phyloP scores from a whole-genome alignment of 495 filamentous ascomycete species.

The Alectoria sarmentosa region DNA sequence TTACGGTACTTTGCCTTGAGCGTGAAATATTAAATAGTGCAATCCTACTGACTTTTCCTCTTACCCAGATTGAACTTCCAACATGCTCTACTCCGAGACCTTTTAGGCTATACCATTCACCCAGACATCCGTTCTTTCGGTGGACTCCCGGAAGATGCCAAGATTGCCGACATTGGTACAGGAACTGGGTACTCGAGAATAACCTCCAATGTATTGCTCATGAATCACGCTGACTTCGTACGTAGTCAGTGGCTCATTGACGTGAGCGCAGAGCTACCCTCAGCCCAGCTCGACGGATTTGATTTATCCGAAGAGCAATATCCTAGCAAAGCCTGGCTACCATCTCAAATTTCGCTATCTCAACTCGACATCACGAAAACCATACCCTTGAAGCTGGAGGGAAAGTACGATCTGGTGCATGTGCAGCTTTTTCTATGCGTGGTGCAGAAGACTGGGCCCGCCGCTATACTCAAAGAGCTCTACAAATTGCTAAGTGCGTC shows the following conservation, averaged over 20 bases:
- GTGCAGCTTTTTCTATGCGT: conserved; percentile 31
- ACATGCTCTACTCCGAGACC: conserved; percentile 4
- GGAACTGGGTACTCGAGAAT: not conserved
- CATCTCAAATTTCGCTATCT: conserved; percentile 9
- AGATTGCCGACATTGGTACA: conserved; percentile 10
- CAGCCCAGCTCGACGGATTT: conserved; percentile 18
- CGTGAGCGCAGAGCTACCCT: not conserved
- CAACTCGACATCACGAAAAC: conserved; percentile 3
- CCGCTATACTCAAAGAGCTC: conserved; percentile 25
- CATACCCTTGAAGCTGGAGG: conserved; percentile 26
- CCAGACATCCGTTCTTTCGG: not conserved
- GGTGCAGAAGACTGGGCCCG: conserved; percentile 27
- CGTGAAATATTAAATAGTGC: not conserved
- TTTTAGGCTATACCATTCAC: conserved; percentile 7
- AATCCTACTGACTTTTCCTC: not conserved
- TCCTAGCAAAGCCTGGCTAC: conserved; percentile 11
- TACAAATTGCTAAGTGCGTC: conserved; percentile 31
- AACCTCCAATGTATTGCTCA: not conserved
- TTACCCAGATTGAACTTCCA: conserved; percentile 6
- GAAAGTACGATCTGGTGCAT: conserved; percentile 35
- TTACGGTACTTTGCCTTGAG: conserved; percentile 1
- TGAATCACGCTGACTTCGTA: not conserved
- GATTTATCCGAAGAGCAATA: conserved; percentile 17
- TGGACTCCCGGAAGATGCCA: not conserved
- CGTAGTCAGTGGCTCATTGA: conserved; percentile 14